These are phyloP conservation scores for Trametes punicea DNA, from an alignment of 768 basidiomycete species.

Conservation along the genomic window DNA sequence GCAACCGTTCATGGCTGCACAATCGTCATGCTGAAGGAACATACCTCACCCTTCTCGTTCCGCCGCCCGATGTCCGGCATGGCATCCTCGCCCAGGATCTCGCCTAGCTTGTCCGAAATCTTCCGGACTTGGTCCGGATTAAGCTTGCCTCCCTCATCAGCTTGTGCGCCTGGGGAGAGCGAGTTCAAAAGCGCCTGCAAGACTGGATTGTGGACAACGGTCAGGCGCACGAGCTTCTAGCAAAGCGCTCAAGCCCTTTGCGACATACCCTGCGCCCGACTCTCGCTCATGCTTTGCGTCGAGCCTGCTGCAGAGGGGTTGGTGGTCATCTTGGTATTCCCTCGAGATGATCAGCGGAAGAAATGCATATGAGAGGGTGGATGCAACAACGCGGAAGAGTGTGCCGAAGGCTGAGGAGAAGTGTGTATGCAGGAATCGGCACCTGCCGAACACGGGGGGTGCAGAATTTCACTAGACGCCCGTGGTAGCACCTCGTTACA, in stretches of 20 bases:
- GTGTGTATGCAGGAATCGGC: constrained; percentile 9
- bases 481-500: constrained; percentile 7
- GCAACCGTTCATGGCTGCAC: constrained; percentile 9
- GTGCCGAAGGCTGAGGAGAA: neutral
- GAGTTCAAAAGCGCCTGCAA: constrained; percentile 40
- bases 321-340: constrained; percentile 5
- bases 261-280: constrained; percentile 35
- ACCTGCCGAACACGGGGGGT: constrained; percentile 17
- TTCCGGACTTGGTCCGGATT: constrained; percentile 48
- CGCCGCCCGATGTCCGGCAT: constrained; percentile 30
- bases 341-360: neutral
- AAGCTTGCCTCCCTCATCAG: constrained; percentile 27
- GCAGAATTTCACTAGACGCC: constrained; percentile 24
- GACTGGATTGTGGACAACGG: constrained; percentile 26
- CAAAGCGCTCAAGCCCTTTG: neutral
- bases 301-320: constrained; percentile 10
- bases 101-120: constrained; percentile 57
- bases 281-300: constrained; percentile 28
- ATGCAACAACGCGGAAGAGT: neutral
- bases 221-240: constrained; percentile 2
- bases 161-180: constrained; percentile 28
- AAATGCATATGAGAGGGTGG: neutral
- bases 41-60: constrained; percentile 64
- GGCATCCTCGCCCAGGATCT: constrained; percentile 51
- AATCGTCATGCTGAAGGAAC: constrained; percentile 28